Base-by-base conservation (phyloP, 2,329 filamentous ascomycete genomes). In the Colletotrichum karsti region DNA sequence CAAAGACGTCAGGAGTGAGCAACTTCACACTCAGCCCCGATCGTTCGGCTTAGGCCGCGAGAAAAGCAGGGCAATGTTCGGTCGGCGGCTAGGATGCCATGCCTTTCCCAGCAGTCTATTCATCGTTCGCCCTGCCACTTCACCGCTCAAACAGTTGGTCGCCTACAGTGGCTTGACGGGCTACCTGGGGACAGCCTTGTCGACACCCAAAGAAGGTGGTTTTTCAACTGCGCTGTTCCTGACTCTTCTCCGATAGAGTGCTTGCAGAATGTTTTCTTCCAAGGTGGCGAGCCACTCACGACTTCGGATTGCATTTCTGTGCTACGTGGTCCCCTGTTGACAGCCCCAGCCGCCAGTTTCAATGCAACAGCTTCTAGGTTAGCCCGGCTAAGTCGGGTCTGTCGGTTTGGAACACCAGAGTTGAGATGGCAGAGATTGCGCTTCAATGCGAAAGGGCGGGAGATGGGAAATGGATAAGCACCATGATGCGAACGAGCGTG, bases 381-480 rank as follows among this genome's bases (percentile, higher is more conserved):
- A 39, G n/a, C 60, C 37, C 50, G 18, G 63, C 46, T 26, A 65
- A n/a, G 7, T n/a, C 56, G 53, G 46, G 41, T 39, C 30, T 46
- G n/a, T 46, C 39, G 53, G 46, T 22, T 64, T 64, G 53, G 30
- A 54, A 37, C 37, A 59, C 53, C 37, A 59, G 22, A 58, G 60
- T 65, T 67, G 65, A 65, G 65, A 67, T 67, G 65, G 60, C 65
- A 67, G 65, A 67, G 30, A 67, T 67, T 67, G 39, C 65, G 24
- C 65, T 60, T 67, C 46, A 65, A 64, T 59, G 64, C 64, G 37
- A 54, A 33, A 22, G 42, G 33, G 30, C 26, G 33, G 39, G 51
- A 64, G 28, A 53, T 15, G 33, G 39, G 51, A 64, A 22, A 53
- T 15, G 44, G 35, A 53, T 24, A 41, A 20, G 28, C 37, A 42